Evolutionary conservation across 106 monocot species (phyloP).

Genomic region (Iris macrosiphon): DNA sequence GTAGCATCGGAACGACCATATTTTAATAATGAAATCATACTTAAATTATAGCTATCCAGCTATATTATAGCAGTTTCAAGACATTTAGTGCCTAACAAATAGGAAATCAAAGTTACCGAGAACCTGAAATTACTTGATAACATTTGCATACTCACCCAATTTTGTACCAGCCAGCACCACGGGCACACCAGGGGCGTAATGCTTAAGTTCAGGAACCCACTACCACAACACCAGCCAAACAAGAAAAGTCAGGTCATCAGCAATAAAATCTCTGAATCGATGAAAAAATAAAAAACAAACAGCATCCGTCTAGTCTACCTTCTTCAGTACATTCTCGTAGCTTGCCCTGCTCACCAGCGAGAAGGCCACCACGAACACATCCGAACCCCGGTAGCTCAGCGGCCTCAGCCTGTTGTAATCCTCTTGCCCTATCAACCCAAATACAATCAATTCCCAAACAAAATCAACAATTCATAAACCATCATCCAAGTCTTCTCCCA

Average conservation of each 20-base stretch:
- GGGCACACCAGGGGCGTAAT: slow-evolving; percentile 74
- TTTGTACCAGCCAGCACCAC: slow-evolving; percentile 82
- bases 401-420: slow-evolving; percentile 92
- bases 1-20: too few relatives aligned
- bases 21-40: too few relatives aligned
- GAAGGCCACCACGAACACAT: slow-evolving; percentile 84
- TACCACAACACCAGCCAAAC: slow-evolving; percentile 21
- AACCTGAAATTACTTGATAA: too few relatives aligned
- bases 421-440: slow-evolving; percentile 60
- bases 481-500: too few relatives aligned
- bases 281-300: background rate
- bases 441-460: background rate
- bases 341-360: slow-evolving; percentile 80
- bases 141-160: slow-evolving; percentile 54
- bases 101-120: too few relatives aligned
- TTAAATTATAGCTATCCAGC: too few relatives aligned
- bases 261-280: background rate
- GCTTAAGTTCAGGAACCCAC: slow-evolving; percentile 94
- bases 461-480: background rate
- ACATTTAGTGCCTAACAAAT: too few relatives aligned
- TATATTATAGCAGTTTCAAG: too few relatives aligned
- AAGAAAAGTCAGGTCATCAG: too few relatives aligned
- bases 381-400: slow-evolving; percentile 76
- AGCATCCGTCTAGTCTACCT: slow-evolving; percentile 29
- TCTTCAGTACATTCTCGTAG: slow-evolving; percentile 81